Conservation (phyloP, 2,329 filamentous ascomycete species). For the Dryadomyces sulphureus region DNA sequence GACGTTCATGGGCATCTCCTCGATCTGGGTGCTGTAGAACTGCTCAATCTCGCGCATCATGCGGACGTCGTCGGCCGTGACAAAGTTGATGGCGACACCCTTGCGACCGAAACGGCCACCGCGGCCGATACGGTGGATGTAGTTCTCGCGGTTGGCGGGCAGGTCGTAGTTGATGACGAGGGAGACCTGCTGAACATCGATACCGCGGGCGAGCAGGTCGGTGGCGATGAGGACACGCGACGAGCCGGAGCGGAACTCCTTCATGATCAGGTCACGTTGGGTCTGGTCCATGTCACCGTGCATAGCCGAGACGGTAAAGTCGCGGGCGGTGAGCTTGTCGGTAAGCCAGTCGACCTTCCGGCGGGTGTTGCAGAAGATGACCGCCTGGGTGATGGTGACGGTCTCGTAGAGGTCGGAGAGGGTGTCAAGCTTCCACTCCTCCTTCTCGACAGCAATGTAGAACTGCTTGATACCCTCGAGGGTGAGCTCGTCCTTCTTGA, state of each 20-base stretch:
- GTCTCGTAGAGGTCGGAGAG: conserved; percentile 98
- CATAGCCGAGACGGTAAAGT: conserved; percentile 99
- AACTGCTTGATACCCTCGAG: conserved; percentile 99
- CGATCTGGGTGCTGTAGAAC: conserved; percentile 99
- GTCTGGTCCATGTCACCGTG: conserved; percentile 98
- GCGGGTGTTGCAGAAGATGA: conserved; percentile 99
- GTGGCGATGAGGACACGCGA: conserved; percentile 98
- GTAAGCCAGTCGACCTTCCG: conserved; percentile 99
- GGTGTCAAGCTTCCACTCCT: conserved; percentile 99
- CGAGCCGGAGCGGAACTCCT: conserved; percentile 98
- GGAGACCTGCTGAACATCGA: conserved; percentile 98
- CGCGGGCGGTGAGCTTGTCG: conserved; percentile 94
- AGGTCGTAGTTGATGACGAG: conserved; percentile 99
- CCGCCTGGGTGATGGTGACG: conserved; percentile 96
- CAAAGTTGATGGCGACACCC: conserved; percentile 99
- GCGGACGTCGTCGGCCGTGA: conserved; percentile 95
- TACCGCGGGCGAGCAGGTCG: conserved; percentile 95
- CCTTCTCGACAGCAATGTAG: conserved; percentile 99
- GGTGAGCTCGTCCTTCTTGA: conserved; percentile 99
- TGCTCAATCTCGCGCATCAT: conserved; percentile 99
- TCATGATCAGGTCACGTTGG: conserved; percentile 99
- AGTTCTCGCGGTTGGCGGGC: conserved; percentile 98
- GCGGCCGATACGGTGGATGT: conserved; percentile 99
- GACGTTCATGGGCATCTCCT: conserved; percentile 99
- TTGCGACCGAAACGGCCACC: conserved; percentile 99